Evolutionary conservation across 2,329 filamentous ascomycete species (phyloP).

Genomic region (Septoria linicola): DNA sequence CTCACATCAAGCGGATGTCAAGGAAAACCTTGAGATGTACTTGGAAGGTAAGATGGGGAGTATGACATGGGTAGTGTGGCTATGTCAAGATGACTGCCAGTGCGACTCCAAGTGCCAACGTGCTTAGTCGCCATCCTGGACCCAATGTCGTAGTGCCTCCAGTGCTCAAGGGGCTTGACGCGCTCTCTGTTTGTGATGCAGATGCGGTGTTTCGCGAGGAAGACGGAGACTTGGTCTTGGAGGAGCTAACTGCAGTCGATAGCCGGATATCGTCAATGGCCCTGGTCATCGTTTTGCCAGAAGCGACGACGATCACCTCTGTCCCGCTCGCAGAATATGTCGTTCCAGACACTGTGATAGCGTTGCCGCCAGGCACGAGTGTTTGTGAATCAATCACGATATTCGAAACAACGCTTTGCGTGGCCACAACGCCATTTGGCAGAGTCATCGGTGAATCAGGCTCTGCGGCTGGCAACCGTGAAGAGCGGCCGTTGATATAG

Average conservation of each 20-base stretch:
- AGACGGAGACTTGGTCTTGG: background rate
- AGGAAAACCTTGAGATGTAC: no score
- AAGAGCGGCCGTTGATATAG: conserved; percentile 11
- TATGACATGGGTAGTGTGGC: no score
- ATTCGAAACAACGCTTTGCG: conserved; percentile 11
- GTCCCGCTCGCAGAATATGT: conserved; percentile 17
- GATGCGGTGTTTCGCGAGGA: background rate
- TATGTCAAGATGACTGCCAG: conserved; percentile 1
- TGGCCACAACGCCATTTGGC: conserved; percentile 14
- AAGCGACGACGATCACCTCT: conserved; percentile 10
- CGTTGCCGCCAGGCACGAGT: conserved; percentile 21
- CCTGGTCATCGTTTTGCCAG: background rate
- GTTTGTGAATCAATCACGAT: conserved; percentile 14
- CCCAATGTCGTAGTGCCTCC: background rate
- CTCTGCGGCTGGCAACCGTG: background rate
- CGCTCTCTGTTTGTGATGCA: background rate
- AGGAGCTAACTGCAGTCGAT: background rate
- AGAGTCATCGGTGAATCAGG: conserved; percentile 9
- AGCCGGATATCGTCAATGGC: conserved; percentile 1
- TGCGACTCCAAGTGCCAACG: background rate
- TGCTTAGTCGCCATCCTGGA: background rate
- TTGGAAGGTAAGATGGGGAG: no score
- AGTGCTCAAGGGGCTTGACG: background rate
- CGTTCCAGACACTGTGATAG: conserved; percentile 16
- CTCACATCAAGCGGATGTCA: no score